Conservation (phyloP, 2,329 filamentous ascomycete species). For the Verticillium albo-atrum region DNA sequence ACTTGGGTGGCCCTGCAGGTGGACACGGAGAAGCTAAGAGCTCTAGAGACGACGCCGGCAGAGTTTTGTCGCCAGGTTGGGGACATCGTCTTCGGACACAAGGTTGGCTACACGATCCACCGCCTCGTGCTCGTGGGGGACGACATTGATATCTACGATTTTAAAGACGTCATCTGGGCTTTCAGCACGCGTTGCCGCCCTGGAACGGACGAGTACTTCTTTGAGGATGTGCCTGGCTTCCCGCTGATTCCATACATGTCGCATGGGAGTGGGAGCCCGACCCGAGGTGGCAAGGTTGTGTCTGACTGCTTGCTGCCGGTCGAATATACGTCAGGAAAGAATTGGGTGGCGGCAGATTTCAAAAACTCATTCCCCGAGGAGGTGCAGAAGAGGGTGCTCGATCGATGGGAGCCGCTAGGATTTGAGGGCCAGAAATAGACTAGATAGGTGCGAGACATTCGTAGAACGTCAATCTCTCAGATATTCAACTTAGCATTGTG, state of each 20-base stretch:
- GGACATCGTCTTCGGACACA: constrained; percentile 35
- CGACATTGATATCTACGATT: constrained; percentile 42
- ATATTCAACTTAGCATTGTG: too few relatives aligned
- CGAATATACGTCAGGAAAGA: constrained; percentile 33
- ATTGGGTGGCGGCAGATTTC: constrained; percentile 25
- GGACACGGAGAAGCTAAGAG: constrained; percentile 50
- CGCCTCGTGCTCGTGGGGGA: constrained; percentile 40
- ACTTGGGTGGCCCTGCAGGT: constrained; percentile 50
- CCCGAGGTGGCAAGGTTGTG: constrained; percentile 39
- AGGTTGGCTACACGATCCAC: constrained; percentile 37
- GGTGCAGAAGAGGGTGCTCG: constrained; percentile 29
- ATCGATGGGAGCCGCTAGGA: too few relatives aligned
- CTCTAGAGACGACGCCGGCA: constrained; percentile 42
- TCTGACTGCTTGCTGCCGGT: constrained; percentile 35
- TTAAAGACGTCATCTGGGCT: constrained; percentile 43
- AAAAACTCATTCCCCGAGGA: constrained; percentile 30
- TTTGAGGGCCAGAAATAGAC: too few relatives aligned
- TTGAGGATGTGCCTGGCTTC: constrained; percentile 37
- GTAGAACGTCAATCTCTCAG: too few relatives aligned
- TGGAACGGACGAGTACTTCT: constrained; percentile 35
- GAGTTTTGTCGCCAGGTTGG: constrained; percentile 35
- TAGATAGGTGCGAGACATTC: background rate
- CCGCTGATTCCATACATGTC: constrained; percentile 42
- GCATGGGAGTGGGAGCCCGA: constrained; percentile 24
- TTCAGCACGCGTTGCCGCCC: constrained; percentile 43